These are phyloP conservation scores for Aspergillus transmontanensis DNA, from an alignment of 2,329 filamentous ascomycete species.

Conservation along the genomic window DNA sequence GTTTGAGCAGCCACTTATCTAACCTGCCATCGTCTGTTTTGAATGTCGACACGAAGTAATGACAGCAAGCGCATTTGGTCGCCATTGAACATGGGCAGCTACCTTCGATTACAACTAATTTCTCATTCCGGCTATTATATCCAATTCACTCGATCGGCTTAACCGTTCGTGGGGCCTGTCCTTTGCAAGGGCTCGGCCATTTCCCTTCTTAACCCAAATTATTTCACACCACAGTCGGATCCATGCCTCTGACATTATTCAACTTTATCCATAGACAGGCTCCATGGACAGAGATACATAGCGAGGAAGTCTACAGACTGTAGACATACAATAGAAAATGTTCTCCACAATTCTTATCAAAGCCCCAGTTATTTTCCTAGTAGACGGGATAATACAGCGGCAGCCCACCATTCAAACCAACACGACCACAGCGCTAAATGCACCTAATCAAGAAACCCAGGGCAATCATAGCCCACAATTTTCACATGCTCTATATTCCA, in stretches of 20 bases:
- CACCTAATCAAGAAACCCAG: not conserved
- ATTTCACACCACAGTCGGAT: slow-evolving; percentile 4
- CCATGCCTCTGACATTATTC: slow-evolving; percentile 12
- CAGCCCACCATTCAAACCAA: not conserved
- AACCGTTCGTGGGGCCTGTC: not conserved
- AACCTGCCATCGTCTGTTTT: not conserved
- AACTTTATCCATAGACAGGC: slow-evolving; percentile 23
- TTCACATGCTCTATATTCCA: not conserved
- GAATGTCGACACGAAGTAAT: slow-evolving; percentile 30
- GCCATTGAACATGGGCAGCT: slow-evolving; percentile 6
- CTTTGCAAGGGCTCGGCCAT: not conserved
- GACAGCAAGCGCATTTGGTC: slow-evolving; percentile 32
- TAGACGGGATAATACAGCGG: not conserved
- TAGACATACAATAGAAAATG: slow-evolving; percentile 15
- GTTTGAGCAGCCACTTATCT: not conserved
- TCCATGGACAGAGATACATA: slow-evolving; percentile 16
- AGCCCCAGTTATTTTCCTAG: not conserved
- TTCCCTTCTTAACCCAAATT: not conserved
- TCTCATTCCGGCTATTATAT: not conserved
- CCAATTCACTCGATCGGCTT: not conserved
- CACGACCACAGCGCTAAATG: not conserved
- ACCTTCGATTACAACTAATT: slow-evolving; percentile 3
- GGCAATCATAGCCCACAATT: not conserved
- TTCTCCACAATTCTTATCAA: not conserved
- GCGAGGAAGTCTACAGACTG: slow-evolving; percentile 10